These are phyloP conservation scores for Lichtheimia ornata DNA, from an alignment of 371 early-diverging fungal genomes.

Conservation along the genomic window DNA sequence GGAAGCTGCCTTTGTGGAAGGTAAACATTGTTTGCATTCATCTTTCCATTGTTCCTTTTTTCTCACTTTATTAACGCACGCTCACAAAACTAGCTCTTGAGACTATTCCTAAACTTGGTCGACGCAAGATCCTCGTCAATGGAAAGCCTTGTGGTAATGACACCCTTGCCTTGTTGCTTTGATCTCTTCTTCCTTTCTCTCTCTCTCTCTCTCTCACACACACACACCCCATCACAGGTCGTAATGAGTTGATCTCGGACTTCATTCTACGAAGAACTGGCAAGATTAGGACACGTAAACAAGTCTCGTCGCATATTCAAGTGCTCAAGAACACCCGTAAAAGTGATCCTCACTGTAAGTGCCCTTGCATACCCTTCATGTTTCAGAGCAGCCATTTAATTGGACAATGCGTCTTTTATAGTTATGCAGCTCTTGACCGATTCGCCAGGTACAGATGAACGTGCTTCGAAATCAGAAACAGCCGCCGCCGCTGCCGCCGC, in stretches of 20 bases:
- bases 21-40: slow-evolving; percentile 30
- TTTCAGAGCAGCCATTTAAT: not conserved
- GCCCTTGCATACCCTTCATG: not conserved
- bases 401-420: slow-evolving; percentile 9
- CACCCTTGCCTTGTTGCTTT: not conserved
- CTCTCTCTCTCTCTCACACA: too few relatives aligned
- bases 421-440: slow-evolving; percentile 58
- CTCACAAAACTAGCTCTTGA: slow-evolving; percentile 44
- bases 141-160: slow-evolving; percentile 65
- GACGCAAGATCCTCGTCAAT: slow-evolving; percentile 60
- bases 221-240: slow-evolving; percentile 41
- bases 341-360: slow-evolving; percentile 61
- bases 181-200: not conserved
- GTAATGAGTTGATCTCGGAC: slow-evolving; percentile 79
- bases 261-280: slow-evolving; percentile 69
- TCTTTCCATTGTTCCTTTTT: not conserved
- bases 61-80: not conserved
- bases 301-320: slow-evolving; percentile 82
- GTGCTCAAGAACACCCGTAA: slow-evolving; percentile 77
- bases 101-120: slow-evolving; percentile 58
- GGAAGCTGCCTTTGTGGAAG: slow-evolving; percentile 70
- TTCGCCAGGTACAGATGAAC: slow-evolving; percentile 27
- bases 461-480: slow-evolving; percentile 5
- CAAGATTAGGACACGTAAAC: slow-evolving; percentile 71
- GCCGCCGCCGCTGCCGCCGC: not conserved